Conservation (phyloP, 2,329 filamentous ascomycete genomes). For the Pezicula radicicola region DNA sequence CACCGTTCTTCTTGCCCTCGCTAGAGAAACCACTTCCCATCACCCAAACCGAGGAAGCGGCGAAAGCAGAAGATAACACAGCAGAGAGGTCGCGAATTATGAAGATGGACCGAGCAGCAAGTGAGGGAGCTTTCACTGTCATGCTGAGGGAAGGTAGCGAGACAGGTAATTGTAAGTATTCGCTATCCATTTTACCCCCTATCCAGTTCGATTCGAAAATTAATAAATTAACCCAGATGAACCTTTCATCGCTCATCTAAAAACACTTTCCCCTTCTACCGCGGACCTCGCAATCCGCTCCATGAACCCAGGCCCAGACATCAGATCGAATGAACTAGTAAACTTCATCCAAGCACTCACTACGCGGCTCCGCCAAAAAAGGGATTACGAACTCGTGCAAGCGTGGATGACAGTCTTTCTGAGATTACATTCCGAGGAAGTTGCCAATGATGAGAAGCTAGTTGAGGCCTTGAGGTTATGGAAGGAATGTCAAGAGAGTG, state of each 20-base stretch:
- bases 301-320: conserved; percentile 44
- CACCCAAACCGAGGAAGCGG: conserved; percentile 20
- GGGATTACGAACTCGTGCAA: conserved; percentile 91
- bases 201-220: conserved; percentile 19
- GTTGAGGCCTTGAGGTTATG: conserved; percentile 62
- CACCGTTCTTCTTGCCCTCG: conserved; percentile 89
- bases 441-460: conserved; percentile 44
- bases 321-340: conserved; percentile 65
- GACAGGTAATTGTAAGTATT: conserved; percentile 57
- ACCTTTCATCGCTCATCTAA: conserved; percentile 73
- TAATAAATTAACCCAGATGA: conserved; percentile 41
- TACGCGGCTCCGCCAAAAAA: conserved; percentile 60
- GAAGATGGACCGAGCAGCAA: conserved; percentile 56
- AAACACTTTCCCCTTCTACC: conserved; percentile 76
- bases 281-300: conserved; percentile 91
- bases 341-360: conserved; percentile 83
- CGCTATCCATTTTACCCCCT: neutral
- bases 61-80: conserved; percentile 30
- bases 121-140: conserved; percentile 56
- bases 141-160: conserved; percentile 52
- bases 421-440: conserved; percentile 66
- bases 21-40: conserved; percentile 37
- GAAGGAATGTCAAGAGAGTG: conserved; percentile 69
- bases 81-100: conserved; percentile 65
- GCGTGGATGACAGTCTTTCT: conserved; percentile 98